These are phyloP conservation scores for Arachis stenosperma DNA, from an alignment of 306 rosid genomes.

Conservation along the genomic window DNA sequence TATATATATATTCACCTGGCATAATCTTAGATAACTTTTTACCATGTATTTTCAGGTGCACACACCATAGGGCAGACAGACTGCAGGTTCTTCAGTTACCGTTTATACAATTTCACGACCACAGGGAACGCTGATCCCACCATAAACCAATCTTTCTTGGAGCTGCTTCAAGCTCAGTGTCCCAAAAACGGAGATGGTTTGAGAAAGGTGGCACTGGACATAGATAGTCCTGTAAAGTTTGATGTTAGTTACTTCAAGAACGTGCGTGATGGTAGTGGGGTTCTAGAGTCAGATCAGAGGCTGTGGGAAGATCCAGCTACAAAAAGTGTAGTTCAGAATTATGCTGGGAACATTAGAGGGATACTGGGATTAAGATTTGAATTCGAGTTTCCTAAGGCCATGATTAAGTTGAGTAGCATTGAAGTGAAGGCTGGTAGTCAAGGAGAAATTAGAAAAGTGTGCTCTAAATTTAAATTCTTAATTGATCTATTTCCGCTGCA, in stretches of 20 bases:
- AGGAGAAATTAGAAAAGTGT: slow-evolving; percentile 73
- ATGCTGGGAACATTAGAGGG: slow-evolving; percentile 66
- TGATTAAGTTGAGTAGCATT: slow-evolving; percentile 71
- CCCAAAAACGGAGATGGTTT: slow-evolving; percentile 65
- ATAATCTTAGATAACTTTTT: too few relatives aligned
- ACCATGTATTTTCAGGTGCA: slow-evolving; percentile 48
- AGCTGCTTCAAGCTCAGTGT: slow-evolving; percentile 52
- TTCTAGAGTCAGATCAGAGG: slow-evolving; percentile 72
- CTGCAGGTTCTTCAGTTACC: slow-evolving; percentile 62
- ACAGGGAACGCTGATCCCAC: slow-evolving; percentile 69
- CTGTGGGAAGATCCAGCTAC: slow-evolving; percentile 62
- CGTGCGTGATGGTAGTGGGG: slow-evolving; percentile 60
- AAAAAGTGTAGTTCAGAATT: slow-evolving; percentile 48
- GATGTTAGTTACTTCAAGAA: slow-evolving; percentile 73
- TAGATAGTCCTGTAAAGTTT: slow-evolving; percentile 54
- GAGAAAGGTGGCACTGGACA: slow-evolving; percentile 57
- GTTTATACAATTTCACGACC: slow-evolving; percentile 66
- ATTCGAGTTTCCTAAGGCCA: slow-evolving; percentile 70
- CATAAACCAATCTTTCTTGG: slow-evolving; percentile 52
- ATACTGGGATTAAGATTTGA: slow-evolving; percentile 65
- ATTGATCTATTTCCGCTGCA: too few relatives aligned
- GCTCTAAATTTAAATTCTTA: slow-evolving; percentile 62
- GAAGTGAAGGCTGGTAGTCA: slow-evolving; percentile 65
- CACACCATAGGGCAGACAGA: slow-evolving; percentile 77
- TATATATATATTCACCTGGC: too few relatives aligned